Conservation (phyloP, 2,329 filamentous ascomycete genomes). For the Colletotrichum somersetense region DNA sequence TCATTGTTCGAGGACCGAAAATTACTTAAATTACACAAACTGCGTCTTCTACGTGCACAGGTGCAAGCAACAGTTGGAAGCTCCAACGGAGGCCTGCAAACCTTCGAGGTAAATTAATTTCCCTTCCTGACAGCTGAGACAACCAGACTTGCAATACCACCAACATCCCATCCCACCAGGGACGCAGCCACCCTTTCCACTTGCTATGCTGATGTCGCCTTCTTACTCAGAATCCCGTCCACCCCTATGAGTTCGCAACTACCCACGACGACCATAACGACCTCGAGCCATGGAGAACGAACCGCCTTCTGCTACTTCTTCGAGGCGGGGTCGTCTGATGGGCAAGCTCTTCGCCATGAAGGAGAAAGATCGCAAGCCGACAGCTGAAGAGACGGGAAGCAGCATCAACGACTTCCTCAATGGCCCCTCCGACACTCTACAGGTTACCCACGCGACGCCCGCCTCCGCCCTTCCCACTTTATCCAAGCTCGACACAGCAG, state of each 20-base stretch:
- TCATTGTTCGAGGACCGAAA: not conserved
- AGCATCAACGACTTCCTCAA: slow-evolving; percentile 72
- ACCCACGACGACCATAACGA: slow-evolving; percentile 38
- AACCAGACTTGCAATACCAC: not conserved
- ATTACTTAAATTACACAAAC: not conserved
- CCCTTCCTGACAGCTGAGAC: slow-evolving; percentile 5
- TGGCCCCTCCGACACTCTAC: slow-evolving; percentile 66
- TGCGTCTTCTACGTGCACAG: slow-evolving; percentile 13
- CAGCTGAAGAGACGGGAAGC: slow-evolving; percentile 53
- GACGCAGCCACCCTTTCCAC: not conserved
- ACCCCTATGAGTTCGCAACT: slow-evolving; percentile 34
- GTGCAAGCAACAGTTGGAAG: slow-evolving; percentile 17
- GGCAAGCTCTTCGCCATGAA: slow-evolving; percentile 70
- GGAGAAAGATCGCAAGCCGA: slow-evolving; percentile 59
- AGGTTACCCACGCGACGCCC: slow-evolving; percentile 63
- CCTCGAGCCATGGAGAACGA: slow-evolving; percentile 60
- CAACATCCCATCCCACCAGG: slow-evolving; percentile 23
- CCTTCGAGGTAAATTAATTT: slow-evolving; percentile 23
- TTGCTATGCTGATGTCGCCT: slow-evolving; percentile 25
- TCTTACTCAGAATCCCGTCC: slow-evolving; percentile 15
- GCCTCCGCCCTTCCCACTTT: slow-evolving; percentile 60
- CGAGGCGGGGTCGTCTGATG: slow-evolving; percentile 69
- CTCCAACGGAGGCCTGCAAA: slow-evolving; percentile 27
- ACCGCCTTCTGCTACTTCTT: slow-evolving; percentile 54
- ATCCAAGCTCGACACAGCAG: slow-evolving; percentile 66